Percentiles rank a stretch among this genome's conserved stretches.
Evolutionary conservation across 371 early-diverging fungal species (phyloP).

Genomic region (Mortierella sp.): DNA sequence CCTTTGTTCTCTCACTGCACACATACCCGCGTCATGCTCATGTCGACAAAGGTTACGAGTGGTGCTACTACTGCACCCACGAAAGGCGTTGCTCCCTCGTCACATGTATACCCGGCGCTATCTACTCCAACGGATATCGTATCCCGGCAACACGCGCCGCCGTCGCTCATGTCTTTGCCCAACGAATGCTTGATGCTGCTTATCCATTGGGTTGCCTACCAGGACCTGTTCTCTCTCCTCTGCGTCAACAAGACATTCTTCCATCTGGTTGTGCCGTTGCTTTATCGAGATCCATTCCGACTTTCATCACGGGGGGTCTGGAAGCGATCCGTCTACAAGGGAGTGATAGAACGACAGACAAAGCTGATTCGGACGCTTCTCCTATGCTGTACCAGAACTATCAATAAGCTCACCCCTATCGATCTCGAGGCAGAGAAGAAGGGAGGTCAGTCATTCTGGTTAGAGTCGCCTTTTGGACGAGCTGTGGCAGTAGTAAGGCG

Average conservation of each 20-base stretch:
- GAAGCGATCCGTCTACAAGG: constrained; percentile 36
- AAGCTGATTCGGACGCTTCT: constrained; percentile 41
- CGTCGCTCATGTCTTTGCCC: constrained; percentile 26
- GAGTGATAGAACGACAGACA: constrained; percentile 40
- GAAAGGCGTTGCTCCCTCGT: not conserved
- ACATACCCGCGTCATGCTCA: not conserved
- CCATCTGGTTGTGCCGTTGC: constrained; percentile 30
- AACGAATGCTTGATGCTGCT: constrained; percentile 25
- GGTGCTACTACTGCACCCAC: not conserved
- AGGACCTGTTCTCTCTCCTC: constrained; percentile 32
- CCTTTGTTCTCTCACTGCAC: not conserved
- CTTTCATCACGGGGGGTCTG: constrained; percentile 32
- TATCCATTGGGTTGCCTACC: constrained; percentile 28
- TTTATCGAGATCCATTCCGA: constrained; percentile 37
- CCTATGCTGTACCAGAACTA: constrained; percentile 37
- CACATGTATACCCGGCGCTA: not conserved
- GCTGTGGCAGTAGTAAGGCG: constrained; percentile 12
- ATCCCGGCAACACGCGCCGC: not conserved
- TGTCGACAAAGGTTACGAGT: not conserved
- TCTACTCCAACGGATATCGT: not conserved
- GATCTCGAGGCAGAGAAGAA: constrained; percentile 4
- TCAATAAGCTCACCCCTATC: constrained; percentile 17
- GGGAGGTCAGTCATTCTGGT: not conserved
- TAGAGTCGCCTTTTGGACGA: constrained; percentile 8
- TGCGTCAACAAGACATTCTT: constrained; percentile 41